phyloP scores from a whole-genome alignment of 805 yeast genomes.

The Wickerhamiella siamensis region DNA sequence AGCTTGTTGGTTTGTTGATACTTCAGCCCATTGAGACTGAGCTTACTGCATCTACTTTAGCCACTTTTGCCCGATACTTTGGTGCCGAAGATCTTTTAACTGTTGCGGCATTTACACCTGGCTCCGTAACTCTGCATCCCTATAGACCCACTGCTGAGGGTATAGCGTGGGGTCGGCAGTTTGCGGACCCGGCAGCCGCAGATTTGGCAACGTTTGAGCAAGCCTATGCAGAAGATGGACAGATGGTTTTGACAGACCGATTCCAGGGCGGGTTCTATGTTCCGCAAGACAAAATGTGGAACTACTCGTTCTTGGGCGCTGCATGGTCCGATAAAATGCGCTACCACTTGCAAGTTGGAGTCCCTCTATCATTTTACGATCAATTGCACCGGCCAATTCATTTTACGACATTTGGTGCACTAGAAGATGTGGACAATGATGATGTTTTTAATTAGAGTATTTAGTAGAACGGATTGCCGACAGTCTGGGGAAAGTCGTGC shows the following conservation, averaged over 20 bases:
- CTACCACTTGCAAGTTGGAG: constrained; percentile 55
- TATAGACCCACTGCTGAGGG: constrained; percentile 51
- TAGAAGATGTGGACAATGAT: constrained; percentile 33
- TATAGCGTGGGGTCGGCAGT: constrained; percentile 51
- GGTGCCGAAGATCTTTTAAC: constrained; percentile 39
- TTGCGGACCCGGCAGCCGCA: constrained; percentile 23
- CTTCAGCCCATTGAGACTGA: constrained; percentile 55
- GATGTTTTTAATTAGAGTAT: constrained; percentile 32
- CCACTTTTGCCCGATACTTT: constrained; percentile 36
- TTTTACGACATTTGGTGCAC: constrained; percentile 56
- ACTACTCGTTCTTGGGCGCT: constrained; percentile 76
- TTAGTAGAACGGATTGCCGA: no score
- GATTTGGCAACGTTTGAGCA: constrained; percentile 31
- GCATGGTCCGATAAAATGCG: constrained; percentile 54
- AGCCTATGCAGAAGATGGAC: constrained; percentile 37
- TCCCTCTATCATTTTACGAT: constrained; percentile 72
- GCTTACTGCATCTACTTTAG: constrained; percentile 58
- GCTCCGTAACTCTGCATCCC: constrained; percentile 66
- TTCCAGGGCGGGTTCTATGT: constrained; percentile 73
- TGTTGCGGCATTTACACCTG: constrained; percentile 62
- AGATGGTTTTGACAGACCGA: constrained; percentile 58
- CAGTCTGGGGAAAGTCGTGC: no score
- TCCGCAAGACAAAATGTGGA: constrained; percentile 80
- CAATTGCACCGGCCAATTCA: constrained; percentile 82
- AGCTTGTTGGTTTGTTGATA: constrained; percentile 89